A percentile compares a stretch with the other conserved stretches of the same genome.
phyloP scores from a whole-genome alignment of 2,329 filamentous ascomycete species.

The Botrytis aclada region DNA sequence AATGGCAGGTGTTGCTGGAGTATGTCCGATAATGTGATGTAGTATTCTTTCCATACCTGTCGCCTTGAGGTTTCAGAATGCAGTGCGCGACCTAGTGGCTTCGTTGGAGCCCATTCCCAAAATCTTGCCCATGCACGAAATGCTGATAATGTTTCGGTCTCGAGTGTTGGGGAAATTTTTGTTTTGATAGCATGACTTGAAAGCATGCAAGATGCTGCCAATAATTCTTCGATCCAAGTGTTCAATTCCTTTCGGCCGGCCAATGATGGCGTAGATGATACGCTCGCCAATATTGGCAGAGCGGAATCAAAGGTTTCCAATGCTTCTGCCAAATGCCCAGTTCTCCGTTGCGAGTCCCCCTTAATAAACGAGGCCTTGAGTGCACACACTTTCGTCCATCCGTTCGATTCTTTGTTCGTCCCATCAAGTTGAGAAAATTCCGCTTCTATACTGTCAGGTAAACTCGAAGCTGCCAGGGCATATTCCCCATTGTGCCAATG shows the following conservation, averaged over 20 bases:
- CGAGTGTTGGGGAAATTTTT: slow-evolving; percentile 49
- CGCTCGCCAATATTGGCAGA: slow-evolving; percentile 57
- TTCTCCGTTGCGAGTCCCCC: slow-evolving; percentile 58
- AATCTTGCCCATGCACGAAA: slow-evolving; percentile 69
- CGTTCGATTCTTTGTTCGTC: slow-evolving; percentile 51
- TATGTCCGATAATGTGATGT: slow-evolving; percentile 72
- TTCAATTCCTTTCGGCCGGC: slow-evolving; percentile 60
- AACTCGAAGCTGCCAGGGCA: slow-evolving; percentile 53
- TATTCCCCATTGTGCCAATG: slow-evolving; percentile 76
- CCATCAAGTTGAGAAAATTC: slow-evolving; percentile 52
- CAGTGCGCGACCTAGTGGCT: slow-evolving; percentile 56
- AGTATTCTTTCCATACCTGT: slow-evolving; percentile 82
- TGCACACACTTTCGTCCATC: slow-evolving; percentile 81
- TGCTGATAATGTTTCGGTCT: slow-evolving; percentile 52
- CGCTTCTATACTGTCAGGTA: slow-evolving; percentile 62
- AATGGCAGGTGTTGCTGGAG: slow-evolving; percentile 65
- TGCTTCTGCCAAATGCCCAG: slow-evolving; percentile 54
- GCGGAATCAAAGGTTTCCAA: slow-evolving; percentile 64
- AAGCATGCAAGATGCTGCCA: slow-evolving; percentile 72
- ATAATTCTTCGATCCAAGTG: slow-evolving; percentile 74
- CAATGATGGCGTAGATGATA: slow-evolving; percentile 48
- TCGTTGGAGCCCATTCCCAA: slow-evolving; percentile 51
- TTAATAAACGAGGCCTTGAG: slow-evolving; percentile 77
- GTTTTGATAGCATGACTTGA: slow-evolving; percentile 57
- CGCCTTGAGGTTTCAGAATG: slow-evolving; percentile 59